phyloP scores from a whole-genome alignment of 2,329 filamentous ascomycete species.

The Plectosphaerella sp. region DNA sequence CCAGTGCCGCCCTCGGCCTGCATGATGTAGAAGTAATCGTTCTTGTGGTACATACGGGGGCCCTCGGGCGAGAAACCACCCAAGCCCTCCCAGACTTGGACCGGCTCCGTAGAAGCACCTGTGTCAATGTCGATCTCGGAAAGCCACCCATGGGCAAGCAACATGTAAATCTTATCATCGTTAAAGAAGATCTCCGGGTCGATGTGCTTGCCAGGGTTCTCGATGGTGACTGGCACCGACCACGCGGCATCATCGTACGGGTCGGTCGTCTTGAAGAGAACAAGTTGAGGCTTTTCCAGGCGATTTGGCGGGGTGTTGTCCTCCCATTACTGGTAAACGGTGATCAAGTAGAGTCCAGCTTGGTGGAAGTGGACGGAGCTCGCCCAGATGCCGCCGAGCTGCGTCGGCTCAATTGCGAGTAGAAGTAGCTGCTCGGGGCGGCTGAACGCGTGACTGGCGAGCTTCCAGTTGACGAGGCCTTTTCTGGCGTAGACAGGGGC shows the following conservation, averaged over 20 bases:
- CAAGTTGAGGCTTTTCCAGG: slow-evolving; percentile 15
- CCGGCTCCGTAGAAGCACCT: slow-evolving; percentile 21
- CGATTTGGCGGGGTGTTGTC: background rate
- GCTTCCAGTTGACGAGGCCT: slow-evolving; percentile 45
- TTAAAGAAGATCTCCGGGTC: slow-evolving; percentile 52
- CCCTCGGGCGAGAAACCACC: slow-evolving; percentile 40
- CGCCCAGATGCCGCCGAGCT: slow-evolving; percentile 37
- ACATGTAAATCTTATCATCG: slow-evolving; percentile 39
- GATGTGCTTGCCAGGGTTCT: slow-evolving; percentile 20
- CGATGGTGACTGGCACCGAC: slow-evolving; percentile 29
- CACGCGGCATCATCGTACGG: slow-evolving; percentile 32
- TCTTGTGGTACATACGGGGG: slow-evolving; percentile 47
- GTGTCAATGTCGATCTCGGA: slow-evolving; percentile 26
- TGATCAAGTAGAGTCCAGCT: slow-evolving; percentile 35
- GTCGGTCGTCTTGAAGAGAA: slow-evolving; percentile 35
- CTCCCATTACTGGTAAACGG: slow-evolving; percentile 16
- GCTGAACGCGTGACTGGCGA: slow-evolving; percentile 33
- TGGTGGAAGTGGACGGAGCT: slow-evolving; percentile 37
- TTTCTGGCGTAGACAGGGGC: slow-evolving; percentile 48
- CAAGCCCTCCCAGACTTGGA: slow-evolving; percentile 38
- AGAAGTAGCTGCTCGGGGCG: slow-evolving; percentile 34
- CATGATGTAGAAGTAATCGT: slow-evolving; percentile 47
- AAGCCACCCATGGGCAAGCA: slow-evolving; percentile 21
- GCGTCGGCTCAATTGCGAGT: no score
- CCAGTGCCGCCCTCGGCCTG: slow-evolving; percentile 48